Evolutionary conservation across 306 rosid genomes (phyloP).

Genomic region (Styphnolobium japonicum): DNA sequence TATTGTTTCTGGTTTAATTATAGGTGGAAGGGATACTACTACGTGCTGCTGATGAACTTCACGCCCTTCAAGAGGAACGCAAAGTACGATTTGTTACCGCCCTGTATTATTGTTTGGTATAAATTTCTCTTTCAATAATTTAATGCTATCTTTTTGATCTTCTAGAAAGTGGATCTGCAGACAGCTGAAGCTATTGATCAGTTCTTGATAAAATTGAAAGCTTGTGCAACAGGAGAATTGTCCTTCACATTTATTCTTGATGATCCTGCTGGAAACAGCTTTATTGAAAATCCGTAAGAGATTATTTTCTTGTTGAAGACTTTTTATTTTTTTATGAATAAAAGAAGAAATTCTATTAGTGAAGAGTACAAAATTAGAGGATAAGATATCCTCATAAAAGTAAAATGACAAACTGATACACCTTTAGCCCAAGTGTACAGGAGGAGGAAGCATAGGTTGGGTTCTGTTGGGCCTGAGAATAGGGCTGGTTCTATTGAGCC

Average conservation of each 20-base stretch:
- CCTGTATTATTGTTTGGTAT: not conserved
- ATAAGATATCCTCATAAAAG: not conserved
- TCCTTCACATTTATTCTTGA: slow-evolving; percentile 78
- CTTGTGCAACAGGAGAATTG: slow-evolving; percentile 64
- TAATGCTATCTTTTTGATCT: slow-evolving; percentile 33
- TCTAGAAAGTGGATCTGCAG: slow-evolving; percentile 74
- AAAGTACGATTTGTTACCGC: slow-evolving; percentile 43
- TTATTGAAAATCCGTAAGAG: slow-evolving; percentile 91
- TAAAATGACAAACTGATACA: not conserved
- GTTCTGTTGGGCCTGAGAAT: no score
- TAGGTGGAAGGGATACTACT: slow-evolving; percentile 90
- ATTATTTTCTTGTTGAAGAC: not conserved
- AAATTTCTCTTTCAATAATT: slow-evolving; percentile 6
- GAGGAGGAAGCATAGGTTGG: no score
- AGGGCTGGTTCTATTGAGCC: no score
- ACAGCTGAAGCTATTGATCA: slow-evolving; percentile 85
- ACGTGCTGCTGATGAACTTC: slow-evolving; percentile 78
- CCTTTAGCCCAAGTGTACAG: no score
- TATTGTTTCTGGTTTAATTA: slow-evolving; percentile 23
- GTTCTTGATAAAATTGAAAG: slow-evolving; percentile 73
- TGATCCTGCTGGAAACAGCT: slow-evolving; percentile 98
- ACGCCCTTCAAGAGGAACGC: slow-evolving; percentile 91
- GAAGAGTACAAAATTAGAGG: not conserved
- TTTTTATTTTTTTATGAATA: not conserved
- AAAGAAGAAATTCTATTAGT: not conserved